Conservation (phyloP, 306 rosid species). For the Inga oerstediana region DNA sequence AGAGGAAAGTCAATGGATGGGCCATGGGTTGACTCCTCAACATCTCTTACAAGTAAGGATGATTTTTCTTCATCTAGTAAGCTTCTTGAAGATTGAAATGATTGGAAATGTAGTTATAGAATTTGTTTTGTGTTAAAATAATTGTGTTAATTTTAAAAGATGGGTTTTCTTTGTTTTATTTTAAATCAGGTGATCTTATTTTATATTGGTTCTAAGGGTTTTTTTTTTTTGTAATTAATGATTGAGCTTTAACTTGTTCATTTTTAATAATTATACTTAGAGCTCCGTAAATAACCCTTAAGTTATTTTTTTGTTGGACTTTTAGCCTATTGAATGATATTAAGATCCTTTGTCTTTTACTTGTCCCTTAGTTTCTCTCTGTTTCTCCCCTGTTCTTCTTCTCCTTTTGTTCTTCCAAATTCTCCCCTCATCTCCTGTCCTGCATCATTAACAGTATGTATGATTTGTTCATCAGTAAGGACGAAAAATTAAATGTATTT, state of each 20-base stretch:
- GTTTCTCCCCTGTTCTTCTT: background rate
- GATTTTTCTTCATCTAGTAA: slow-evolving; percentile 41
- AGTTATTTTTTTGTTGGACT: too few relatives aligned
- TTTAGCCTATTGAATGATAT: too few relatives aligned
- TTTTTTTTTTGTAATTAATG: background rate
- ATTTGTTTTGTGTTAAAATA: background rate
- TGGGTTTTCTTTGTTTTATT: too few relatives aligned
- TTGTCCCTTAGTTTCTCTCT: background rate
- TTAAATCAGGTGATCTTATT: too few relatives aligned
- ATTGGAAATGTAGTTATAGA: background rate
- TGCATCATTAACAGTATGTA: too few relatives aligned
- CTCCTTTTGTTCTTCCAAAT: too few relatives aligned
- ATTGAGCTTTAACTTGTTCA: background rate
- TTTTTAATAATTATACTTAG: too few relatives aligned
- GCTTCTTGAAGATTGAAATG: slow-evolving; percentile 35
- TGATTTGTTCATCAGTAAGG: background rate
- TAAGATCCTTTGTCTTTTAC: too few relatives aligned
- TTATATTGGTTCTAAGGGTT: too few relatives aligned
- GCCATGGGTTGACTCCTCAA: slow-evolving; percentile 66
- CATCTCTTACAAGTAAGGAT: slow-evolving; percentile 45
- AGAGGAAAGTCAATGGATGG: slow-evolving; percentile 52
- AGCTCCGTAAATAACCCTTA: background rate
- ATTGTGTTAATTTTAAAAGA: background rate
- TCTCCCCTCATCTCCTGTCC: too few relatives aligned
- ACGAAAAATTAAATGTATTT: background rate